Evolutionary conservation across 2,329 filamentous ascomycete species (phyloP), one percentile per base, ranked within the genome.

Genomic region (Colletotrichum gigasporum): DNA sequence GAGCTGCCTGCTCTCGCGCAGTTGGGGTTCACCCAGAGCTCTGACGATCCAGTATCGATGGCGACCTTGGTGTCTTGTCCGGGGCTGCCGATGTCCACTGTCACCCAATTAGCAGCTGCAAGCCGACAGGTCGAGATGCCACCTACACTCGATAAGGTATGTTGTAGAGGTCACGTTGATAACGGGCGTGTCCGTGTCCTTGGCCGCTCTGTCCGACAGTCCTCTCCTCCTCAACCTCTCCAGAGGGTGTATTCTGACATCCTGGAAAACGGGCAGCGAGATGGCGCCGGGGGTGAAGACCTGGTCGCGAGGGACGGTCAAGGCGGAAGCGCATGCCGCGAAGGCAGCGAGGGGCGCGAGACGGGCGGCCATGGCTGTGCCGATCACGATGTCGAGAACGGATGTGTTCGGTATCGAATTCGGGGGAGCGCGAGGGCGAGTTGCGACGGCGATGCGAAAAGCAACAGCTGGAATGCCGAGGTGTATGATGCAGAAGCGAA

Each of bases 21-120:
- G 52, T 79, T 74, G 2, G 84, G 83, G 64, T 86, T 84, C 35
- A 86, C 81, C 84, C 84, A 87, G 6, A 86, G 78, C 70, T 85
- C 83, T 64, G 81, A 82, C 5, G 84, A 86, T 10, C 84, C 84
- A 0, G 82, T 85, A 63, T 85, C 82, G 60, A 84, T 75, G 37
- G 84, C 76, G 30, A 85, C 80, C 20, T 80, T 78, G 34, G 84
- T 73, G 8, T 69, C 73, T 66, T 85, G 82, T 1, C 75, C 71
- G 3, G 79, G 76, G 2, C 73, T 77, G 24, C 82, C 82, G 44
- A 68, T 54, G 16, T 42, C 24, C 12, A 68, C 66, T 68, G 22
- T 18, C 24, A 54, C 10, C 16, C 22, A 54, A 32, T n/a, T 10
- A 12, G 11, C 9, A 20, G 22, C 16, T 2, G 32, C n/a, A 5